Conservation (phyloP, 2,329 filamentous ascomycete genomes). For the Iodosphaeria phyllophila region DNA sequence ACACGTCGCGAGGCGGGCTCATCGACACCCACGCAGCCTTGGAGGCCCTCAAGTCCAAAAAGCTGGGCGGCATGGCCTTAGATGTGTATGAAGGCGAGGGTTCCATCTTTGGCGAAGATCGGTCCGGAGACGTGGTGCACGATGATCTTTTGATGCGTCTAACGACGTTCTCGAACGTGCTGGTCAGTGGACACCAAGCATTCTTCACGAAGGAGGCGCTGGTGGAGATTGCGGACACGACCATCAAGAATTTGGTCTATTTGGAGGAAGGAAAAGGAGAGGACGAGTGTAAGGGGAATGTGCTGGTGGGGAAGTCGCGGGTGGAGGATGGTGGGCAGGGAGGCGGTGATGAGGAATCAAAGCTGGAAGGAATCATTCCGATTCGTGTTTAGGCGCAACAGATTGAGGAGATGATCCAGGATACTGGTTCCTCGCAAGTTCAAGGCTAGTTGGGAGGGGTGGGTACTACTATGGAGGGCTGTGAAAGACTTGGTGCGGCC, state of each 20-base stretch:
- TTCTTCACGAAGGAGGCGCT: conserved; percentile 52
- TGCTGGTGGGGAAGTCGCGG: conserved; percentile 3
- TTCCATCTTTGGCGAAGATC: conserved; percentile 46
- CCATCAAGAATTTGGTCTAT: conserved; percentile 34
- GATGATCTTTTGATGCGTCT: conserved; percentile 48
- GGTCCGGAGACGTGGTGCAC: conserved; percentile 43
- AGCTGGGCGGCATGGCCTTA: conserved; percentile 41
- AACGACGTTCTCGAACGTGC: conserved; percentile 48
- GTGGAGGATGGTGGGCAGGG: too few species aligned
- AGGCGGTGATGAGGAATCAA: too few species aligned
- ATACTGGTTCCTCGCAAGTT: too few species aligned
- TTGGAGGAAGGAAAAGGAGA: too few species aligned
- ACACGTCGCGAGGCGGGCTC: conserved; percentile 49
- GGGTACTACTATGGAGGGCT: too few species aligned
- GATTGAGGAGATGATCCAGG: too few species aligned
- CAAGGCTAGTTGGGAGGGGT: too few species aligned
- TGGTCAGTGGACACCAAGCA: conserved; percentile 49
- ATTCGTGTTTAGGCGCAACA: too few species aligned
- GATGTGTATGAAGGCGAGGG: conserved; percentile 52
- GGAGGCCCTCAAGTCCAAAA: conserved; percentile 37
- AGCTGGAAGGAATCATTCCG: too few species aligned
- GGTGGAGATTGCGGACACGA: conserved; percentile 41
- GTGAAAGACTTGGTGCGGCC: too few species aligned
- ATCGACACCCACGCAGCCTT: conserved; percentile 42
- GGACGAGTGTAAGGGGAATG: conserved; percentile 7